phyloP scores from a whole-genome alignment of 2,329 filamentous ascomycete genomes.

The Epichloe elymi region DNA sequence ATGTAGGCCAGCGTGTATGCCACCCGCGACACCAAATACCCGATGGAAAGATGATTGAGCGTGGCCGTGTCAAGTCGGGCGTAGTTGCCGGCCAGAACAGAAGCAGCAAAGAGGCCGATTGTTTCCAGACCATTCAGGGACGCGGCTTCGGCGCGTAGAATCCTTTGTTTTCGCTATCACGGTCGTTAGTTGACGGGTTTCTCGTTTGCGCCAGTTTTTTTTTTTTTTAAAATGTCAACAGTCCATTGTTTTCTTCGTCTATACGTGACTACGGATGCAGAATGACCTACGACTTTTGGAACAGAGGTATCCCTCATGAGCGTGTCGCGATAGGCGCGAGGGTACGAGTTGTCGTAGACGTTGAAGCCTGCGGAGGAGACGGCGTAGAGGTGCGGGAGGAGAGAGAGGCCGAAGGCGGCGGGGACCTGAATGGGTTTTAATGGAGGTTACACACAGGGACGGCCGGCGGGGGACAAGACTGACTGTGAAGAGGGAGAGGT shows the following conservation, averaged over 20 bases:
- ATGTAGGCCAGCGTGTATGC: slow-evolving; percentile 31
- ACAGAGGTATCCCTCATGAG: slow-evolving; percentile 19
- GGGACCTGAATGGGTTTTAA: slow-evolving; percentile 18
- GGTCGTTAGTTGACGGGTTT: background rate
- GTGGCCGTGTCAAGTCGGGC: slow-evolving; percentile 22
- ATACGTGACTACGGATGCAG: too few relatives aligned
- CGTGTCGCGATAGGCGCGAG: slow-evolving; percentile 20
- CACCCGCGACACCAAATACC: slow-evolving; percentile 26
- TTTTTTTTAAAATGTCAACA: too few relatives aligned
- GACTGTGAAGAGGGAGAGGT: slow-evolving; percentile 8
- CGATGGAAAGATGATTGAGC: slow-evolving; percentile 27
- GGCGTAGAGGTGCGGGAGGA: slow-evolving; percentile 5
- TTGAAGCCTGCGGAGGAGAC: slow-evolving; percentile 9
- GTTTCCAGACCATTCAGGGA: slow-evolving; percentile 31
- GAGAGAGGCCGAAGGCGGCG: slow-evolving; percentile 11
- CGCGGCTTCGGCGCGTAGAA: slow-evolving; percentile 39
- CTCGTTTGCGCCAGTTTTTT: too few relatives aligned
- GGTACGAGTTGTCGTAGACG: slow-evolving; percentile 25
- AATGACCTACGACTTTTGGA: slow-evolving; percentile 14
- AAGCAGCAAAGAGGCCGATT: slow-evolving; percentile 28
- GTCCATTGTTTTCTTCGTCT: too few relatives aligned
- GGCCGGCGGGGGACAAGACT: too few relatives aligned
- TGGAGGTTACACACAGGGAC: too few relatives aligned
- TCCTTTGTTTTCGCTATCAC: slow-evolving; percentile 36
- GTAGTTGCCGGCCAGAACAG: slow-evolving; percentile 31